Evolutionary conservation across 169 alveolate species (phyloP).

Genomic region (Plasmodium gonderi): DNA sequence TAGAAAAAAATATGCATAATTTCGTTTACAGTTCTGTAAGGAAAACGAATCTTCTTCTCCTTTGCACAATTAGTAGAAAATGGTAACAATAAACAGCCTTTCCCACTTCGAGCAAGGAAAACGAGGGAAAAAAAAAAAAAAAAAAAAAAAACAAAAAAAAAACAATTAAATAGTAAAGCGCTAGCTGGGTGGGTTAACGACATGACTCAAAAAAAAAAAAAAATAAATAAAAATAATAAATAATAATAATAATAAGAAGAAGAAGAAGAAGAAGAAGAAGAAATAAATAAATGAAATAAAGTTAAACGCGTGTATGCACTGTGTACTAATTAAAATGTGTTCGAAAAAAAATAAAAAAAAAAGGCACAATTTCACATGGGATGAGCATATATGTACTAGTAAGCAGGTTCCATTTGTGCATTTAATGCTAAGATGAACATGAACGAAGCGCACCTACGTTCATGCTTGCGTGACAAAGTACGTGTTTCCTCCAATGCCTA

Average conservation of each 20-base stretch:
- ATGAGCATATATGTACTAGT: not conserved
- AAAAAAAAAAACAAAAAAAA: not conserved
- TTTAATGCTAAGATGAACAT: no score
- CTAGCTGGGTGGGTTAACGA: not conserved
- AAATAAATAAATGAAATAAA: not conserved
- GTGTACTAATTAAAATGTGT: no score
- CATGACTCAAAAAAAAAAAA: not conserved
- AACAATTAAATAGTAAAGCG: not conserved
- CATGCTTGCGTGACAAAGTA: no score
- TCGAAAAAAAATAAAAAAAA: not conserved
- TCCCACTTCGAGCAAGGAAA: not conserved
- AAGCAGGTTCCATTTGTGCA: not conserved
- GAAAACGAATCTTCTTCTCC: not conserved
- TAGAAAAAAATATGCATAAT: constrained; percentile 1
- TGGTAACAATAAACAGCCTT: not conserved
- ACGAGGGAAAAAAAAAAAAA: not conserved
- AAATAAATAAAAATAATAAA: no score
- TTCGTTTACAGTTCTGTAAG: no score
- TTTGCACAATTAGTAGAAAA: not conserved
- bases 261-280: not conserved
- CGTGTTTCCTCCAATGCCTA: no score
- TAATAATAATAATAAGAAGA: not conserved
- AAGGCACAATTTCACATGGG: not conserved
- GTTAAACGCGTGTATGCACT: no score
- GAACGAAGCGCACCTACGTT: no score